Evolutionary conservation across 164 flowering plant genomes (phyloP), one percentile per base, ranked within the genome.

Genomic region (Piper longum): DNA sequence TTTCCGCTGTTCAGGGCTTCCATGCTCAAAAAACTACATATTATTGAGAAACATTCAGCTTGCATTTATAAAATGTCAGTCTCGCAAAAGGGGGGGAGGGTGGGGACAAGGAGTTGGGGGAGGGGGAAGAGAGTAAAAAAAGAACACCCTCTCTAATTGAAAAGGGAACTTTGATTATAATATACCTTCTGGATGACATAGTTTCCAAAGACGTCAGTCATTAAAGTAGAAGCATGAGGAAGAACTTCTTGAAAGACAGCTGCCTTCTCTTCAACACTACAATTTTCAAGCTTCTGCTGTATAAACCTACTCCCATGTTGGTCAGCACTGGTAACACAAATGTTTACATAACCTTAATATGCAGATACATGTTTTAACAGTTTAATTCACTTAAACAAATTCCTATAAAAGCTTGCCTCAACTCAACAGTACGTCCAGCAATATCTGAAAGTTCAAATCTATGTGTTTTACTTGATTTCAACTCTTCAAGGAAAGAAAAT

Each of bases 221-320:
- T 88, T 60, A 91, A 66, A 61, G 69, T 79, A 48, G 84, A 64
- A 69, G 87, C 85, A 73, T 85, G 91, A 14, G 93, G 91, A 54
- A 91, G 77, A 73, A 91, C 85, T 82, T 91, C 96, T 55, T 72
- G 69, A 66, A 88, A 91, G 48, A 91, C 88, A 60, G 87, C 79
- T 52, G 67, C 83, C 78, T 91, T 91, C 68, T 91, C 93, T 69
- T 86, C 89, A 57, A 19, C 54, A 58, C 78, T 76, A 67, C 91
- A 83, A 65, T 48, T 73, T 72, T 91, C 97, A 72, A 91, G 71
- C 80, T 90, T 88, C 77, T 88, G 95, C 77, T 90, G 97, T 72
- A 90, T 90, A 71, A 90, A 90, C 57, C 97, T 84, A 71, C 97
- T 91, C 72, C 97, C 97, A 71, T 87, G 88, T 78, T 90, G 97